These are phyloP conservation scores for Penicillium herquei DNA, from an alignment of 495 filamentous ascomycete species.

Conservation along the genomic window DNA sequence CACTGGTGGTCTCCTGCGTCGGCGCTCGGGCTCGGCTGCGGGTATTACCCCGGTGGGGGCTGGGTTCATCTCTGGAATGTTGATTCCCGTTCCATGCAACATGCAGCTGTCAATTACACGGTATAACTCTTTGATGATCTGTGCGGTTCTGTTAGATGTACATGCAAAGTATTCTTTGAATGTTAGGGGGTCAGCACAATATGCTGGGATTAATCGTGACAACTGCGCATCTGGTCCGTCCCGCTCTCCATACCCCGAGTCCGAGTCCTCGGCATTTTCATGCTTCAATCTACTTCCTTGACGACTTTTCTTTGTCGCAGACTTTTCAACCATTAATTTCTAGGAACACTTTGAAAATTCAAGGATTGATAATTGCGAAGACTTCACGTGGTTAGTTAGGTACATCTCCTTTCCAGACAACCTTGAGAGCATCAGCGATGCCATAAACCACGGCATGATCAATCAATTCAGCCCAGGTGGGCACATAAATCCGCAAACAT, in stretches of 20 bases:
- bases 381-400: too few relatives aligned
- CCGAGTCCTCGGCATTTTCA: not conserved
- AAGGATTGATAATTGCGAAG: not conserved
- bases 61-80: not conserved
- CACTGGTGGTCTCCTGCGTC: conserved; percentile 48
- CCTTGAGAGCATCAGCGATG: too few relatives aligned
- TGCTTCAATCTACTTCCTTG: too few relatives aligned
- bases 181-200: too few relatives aligned
- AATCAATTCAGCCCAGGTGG: too few relatives aligned
- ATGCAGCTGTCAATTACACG: not conserved
- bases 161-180: too few relatives aligned
- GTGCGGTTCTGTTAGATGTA: not conserved
- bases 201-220: not conserved
- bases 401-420: too few relatives aligned
- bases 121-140: too few relatives aligned
- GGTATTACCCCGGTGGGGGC: not conserved
- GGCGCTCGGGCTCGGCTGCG: conserved; percentile 39
- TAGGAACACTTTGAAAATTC: not conserved
- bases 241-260: conserved; percentile 27
- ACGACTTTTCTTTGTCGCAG: too few relatives aligned
- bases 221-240: conserved; percentile 28
- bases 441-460: too few relatives aligned
- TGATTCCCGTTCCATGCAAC: not conserved
- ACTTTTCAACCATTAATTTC: too few relatives aligned
- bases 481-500: too few relatives aligned